Conservation (phyloP, 306 rosid species). For the Corylus americana region DNA sequence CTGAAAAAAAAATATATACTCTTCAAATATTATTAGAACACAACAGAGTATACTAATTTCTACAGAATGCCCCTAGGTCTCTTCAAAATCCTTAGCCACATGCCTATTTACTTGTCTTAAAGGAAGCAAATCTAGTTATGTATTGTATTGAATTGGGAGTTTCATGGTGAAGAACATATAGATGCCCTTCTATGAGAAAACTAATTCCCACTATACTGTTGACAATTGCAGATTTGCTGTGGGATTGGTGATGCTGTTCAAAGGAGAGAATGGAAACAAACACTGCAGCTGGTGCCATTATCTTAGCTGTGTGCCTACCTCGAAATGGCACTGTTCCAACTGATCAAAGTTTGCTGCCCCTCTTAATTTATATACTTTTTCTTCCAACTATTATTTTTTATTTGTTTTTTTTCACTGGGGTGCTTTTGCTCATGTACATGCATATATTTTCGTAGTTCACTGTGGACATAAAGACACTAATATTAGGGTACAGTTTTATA, state of each 20-base stretch:
- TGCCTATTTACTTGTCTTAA: background rate
- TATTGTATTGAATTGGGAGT: background rate
- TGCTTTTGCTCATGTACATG: constrained; percentile 9
- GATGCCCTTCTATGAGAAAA: background rate
- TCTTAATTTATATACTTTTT: background rate
- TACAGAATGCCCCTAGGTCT: background rate
- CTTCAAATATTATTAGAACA: background rate
- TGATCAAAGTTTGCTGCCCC: constrained; percentile 1
- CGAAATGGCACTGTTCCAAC: constrained; percentile 61
- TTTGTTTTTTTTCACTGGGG: background rate
- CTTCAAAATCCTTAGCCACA: background rate
- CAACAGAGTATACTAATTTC: background rate
- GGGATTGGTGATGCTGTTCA: constrained; percentile 64
- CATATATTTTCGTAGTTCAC: constrained; percentile 1
- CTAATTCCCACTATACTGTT: background rate
- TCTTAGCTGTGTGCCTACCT: constrained; percentile 69
- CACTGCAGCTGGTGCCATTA: constrained; percentile 83
- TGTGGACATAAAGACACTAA: background rate
- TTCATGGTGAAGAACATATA: background rate
- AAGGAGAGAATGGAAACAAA: constrained; percentile 56
- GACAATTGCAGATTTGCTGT: constrained; percentile 44
- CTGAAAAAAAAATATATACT: background rate
- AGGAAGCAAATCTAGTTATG: background rate
- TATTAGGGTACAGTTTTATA: background rate
- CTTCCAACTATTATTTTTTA: background rate